Percentiles rank a stretch among this genome's conserved stretches.
These are phyloP conservation scores for Debaryomycetaceae sp. DNA, from an alignment of 1,139 yeast genomes.

Conservation along the genomic window DNA sequence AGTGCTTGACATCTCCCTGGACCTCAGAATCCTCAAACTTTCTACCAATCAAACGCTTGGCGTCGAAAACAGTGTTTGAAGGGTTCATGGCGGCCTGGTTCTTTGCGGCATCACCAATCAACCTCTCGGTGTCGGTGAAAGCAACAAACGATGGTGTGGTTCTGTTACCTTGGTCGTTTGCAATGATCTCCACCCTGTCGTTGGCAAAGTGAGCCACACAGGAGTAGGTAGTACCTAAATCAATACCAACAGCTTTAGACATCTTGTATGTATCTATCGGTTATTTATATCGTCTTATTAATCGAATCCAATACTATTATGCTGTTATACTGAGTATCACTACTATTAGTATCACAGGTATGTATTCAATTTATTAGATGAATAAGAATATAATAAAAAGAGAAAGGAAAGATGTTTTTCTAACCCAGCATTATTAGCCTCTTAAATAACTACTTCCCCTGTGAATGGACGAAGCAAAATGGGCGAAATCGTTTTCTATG, in stretches of 20 bases:
- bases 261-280: slow-evolving; percentile 18
- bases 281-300: background rate
- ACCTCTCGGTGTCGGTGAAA: slow-evolving; percentile 63
- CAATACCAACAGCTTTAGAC: slow-evolving; percentile 75
- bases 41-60: slow-evolving; percentile 68
- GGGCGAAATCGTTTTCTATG: background rate
- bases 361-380: background rate
- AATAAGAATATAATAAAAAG: background rate
- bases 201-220: slow-evolving; percentile 74
- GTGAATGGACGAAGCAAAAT: background rate
- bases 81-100: slow-evolving; percentile 73
- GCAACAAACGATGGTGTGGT: slow-evolving; percentile 70
- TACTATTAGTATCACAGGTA: too few relatives aligned
- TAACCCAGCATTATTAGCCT: background rate
- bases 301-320: too few relatives aligned
- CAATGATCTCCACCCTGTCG: slow-evolving; percentile 67
- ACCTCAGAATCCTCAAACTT: slow-evolving; percentile 59
- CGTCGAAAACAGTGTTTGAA: slow-evolving; percentile 62
- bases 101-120: slow-evolving; percentile 71
- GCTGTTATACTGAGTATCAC: too few relatives aligned
- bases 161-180: slow-evolving; percentile 71
- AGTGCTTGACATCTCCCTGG: slow-evolving; percentile 54
- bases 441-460: background rate
- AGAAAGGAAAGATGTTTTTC: background rate
- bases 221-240: slow-evolving; percentile 78